Evolutionary conservation across 1,284 basidiomycete species (phyloP), one percentile per base, ranked within the genome.

Genomic region (Pterulicium gracile): DNA sequence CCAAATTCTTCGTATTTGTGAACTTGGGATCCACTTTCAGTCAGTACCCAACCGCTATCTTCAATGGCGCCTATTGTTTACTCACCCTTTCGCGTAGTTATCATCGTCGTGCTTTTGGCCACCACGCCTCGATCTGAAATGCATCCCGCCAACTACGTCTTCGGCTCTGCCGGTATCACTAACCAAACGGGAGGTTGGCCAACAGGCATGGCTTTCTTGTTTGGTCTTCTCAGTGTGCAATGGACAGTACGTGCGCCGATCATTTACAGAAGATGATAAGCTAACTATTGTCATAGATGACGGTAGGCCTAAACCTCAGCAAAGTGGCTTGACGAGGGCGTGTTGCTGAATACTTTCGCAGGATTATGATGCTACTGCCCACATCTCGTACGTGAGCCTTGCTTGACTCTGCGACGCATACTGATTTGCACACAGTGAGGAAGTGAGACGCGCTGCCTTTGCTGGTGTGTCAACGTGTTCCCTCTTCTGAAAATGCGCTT

Each of bases 191-290:
- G 88, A 24, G 90, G 88, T 50, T 81, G 79, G 73, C 84, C 79
- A 57, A 76, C 72, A 24, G 91, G 89, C 0, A 65, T 95, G 45
- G 81, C 89, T 1, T 94, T 95, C 68, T 65, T 94, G 45, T 83
- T 96, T 52, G 92, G 92, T 21, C 65, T 96, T 47, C 68, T 94
- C 47, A 88, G 85, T 51, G 92, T 96, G 7, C 88, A 95, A 62
- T 95, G 88, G 88, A 90, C 87, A 49, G 83, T 88, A 60, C 51
- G 80, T 64, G 10, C 20, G 15, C 49, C 44, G n/a, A 22, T 42
- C n/a, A 50, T 54, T 21, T 44, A 18, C 27, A 34, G 10, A 15
- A 15, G 27, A 34, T 10, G 15, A 34, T 10, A 10, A 10, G 10
- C 27, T 34, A 34, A 34, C 27, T 34, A 34, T 34, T 47, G 40